Evolutionary conservation across 805 yeast species (phyloP).

Genomic region (Scheffersomyces ergatensis): DNA sequence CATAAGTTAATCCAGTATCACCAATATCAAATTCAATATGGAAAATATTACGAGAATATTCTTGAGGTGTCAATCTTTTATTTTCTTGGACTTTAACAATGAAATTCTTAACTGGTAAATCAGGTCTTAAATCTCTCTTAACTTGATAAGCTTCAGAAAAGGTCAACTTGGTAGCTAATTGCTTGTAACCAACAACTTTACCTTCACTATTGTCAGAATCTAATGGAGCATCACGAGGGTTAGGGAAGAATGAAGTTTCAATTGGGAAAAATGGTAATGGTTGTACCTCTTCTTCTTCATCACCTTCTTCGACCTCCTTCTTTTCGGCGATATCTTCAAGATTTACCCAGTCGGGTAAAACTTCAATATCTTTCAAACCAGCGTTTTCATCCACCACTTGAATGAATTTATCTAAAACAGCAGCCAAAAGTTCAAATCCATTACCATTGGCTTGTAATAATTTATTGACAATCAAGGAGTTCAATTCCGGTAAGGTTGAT

Average conservation of each 20-base stretch:
- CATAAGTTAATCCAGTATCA: constrained; percentile 88
- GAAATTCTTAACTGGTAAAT: constrained; percentile 78
- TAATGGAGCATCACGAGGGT: constrained; percentile 43
- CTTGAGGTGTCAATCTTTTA: constrained; percentile 84
- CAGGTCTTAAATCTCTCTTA: constrained; percentile 74
- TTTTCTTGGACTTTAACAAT: constrained; percentile 89
- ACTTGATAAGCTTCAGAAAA: constrained; percentile 79
- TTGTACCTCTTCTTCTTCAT: constrained; percentile 24
- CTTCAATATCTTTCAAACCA: constrained; percentile 35
- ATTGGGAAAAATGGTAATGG: constrained; percentile 50
- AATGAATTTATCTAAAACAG: constrained; percentile 64
- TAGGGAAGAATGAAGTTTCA: constrained; percentile 67
- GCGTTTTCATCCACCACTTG: constrained; percentile 52
- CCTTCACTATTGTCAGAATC: constrained; percentile 42
- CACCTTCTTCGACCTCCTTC: constrained; percentile 14
- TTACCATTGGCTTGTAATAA: constrained; percentile 79
- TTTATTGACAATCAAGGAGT: constrained; percentile 69
- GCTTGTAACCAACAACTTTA: constrained; percentile 28
- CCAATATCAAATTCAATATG: constrained; percentile 91
- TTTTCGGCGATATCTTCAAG: constrained; percentile 35
- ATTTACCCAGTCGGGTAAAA: constrained; percentile 30
- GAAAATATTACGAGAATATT: constrained; percentile 92
- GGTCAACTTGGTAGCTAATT: constrained; percentile 65
- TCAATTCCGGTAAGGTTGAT: constrained; percentile 57
- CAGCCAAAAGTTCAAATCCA: constrained; percentile 75